Evolutionary conservation across 768 basidiomycete genomes (phyloP).

Genomic region (Sistotremastrum niveocremeum): DNA sequence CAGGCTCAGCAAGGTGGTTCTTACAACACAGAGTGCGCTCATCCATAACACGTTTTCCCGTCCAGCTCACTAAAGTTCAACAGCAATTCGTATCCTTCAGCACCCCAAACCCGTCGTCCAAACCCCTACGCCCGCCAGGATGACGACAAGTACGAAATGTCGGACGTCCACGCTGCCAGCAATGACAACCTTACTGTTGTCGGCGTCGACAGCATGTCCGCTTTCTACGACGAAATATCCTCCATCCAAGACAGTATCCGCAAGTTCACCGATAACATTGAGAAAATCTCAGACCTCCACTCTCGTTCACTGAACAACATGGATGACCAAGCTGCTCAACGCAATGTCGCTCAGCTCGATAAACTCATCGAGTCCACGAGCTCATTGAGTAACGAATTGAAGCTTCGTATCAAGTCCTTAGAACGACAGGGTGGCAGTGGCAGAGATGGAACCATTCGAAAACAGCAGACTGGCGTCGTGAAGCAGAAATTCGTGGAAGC

Average conservation of each 20-base stretch:
- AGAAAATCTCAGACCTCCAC: constrained; percentile 58
- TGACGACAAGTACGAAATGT: constrained; percentile 54
- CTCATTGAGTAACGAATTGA: constrained; percentile 40
- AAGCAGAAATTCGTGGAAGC: constrained; percentile 63
- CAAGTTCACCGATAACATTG: constrained; percentile 55
- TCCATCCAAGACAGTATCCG: constrained; percentile 59
- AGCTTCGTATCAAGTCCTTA: constrained; percentile 44
- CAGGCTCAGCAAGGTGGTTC: constrained; percentile 57
- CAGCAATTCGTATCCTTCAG: constrained; percentile 54
- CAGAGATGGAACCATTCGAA: constrained; percentile 49
- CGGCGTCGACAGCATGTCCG: constrained; percentile 43
- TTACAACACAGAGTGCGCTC: constrained; percentile 33
- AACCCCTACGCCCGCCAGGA: constrained; percentile 64
- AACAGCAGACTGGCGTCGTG: constrained; percentile 53
- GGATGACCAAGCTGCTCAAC: constrained; percentile 53
- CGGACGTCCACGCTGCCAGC: constrained; percentile 48
- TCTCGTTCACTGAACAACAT: constrained; percentile 63
- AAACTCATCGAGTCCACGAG: constrained; percentile 47
- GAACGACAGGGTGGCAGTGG: constrained; percentile 53
- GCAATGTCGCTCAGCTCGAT: constrained; percentile 46
- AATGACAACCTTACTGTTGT: constrained; percentile 32
- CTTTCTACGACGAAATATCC: constrained; percentile 63
- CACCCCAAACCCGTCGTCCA: constrained; percentile 32
- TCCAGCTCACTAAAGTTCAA: not conserved
- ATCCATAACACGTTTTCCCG: constrained; percentile 4